Evolutionary conservation across 805 yeast species (phyloP).

Genomic region (Saturnispora hagleri): DNA sequence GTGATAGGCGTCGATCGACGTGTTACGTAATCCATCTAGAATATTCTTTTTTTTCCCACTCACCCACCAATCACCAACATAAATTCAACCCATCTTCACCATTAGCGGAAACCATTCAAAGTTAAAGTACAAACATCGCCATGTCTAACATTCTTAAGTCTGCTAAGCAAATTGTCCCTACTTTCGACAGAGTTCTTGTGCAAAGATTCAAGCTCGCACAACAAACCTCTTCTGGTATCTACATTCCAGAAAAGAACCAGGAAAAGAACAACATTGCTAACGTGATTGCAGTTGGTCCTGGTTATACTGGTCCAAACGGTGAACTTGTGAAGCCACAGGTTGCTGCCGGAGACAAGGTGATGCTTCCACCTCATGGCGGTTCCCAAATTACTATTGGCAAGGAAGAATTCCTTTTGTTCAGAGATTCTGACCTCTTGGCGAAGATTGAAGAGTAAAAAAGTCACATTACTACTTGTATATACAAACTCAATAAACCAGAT

Average conservation of each 20-base stretch:
- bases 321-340: conserved; percentile 65
- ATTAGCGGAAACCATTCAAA: no score
- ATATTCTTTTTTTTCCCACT: not conserved
- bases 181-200: conserved; percentile 91
- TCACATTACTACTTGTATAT: not conserved
- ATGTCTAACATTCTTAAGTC: conserved; percentile 61
- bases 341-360: conserved; percentile 83
- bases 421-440: conserved; percentile 93
- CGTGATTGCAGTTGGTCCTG: conserved; percentile 94
- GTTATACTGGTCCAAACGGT: conserved; percentile 70
- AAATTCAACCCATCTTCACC: not conserved
- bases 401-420: conserved; percentile 54
- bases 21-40: not conserved
- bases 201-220: conserved; percentile 89
- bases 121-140: not conserved
- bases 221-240: conserved; percentile 86
- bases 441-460: conserved; percentile 56
- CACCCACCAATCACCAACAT: not conserved
- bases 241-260: conserved; percentile 92
- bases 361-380: conserved; percentile 94
- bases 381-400: conserved; percentile 70
- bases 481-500: not conserved
- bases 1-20: not conserved
- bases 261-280: conserved; percentile 88
- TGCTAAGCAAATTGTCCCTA: conserved; percentile 82